Base-by-base conservation (phyloP, 2,329 filamentous ascomycete species). In the Cordyceps sp. region DNA sequence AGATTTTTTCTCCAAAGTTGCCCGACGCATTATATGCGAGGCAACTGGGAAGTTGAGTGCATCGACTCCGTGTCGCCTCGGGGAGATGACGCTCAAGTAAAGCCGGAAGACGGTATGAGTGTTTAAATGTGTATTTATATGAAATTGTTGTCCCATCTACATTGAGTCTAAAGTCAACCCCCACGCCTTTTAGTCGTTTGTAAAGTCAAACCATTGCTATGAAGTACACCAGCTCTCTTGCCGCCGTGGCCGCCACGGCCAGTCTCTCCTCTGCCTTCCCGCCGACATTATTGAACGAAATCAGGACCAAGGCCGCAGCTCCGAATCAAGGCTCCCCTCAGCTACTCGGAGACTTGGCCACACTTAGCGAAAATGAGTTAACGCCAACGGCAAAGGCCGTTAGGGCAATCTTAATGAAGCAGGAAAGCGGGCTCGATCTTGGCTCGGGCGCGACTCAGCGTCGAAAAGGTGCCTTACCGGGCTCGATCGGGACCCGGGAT, bases 291-390 rank as follows among this genome's bases (percentile, higher is more conserved):
- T 4, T 22, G 29, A n/a, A 23, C 19, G 29, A 30, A 15, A 23
- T 23, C 14, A 30, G n/a, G 20, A 10, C 14, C 13, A 21, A 9
- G 14, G 18, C 18, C 6, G 14, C 25, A 14, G 12, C 26, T 6
- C 14, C 12, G 16, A 10, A 30, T 4, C 17, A 13, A 6, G 12
- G 14, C 8, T 20, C 15, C 12, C 13, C 27, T 10, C 10, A 21
- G 4, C 36, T 53, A 6, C 43, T 61, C 9, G 55, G 55, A 6
- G 58, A 62, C 36, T 48, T 61, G 5, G 33, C 39, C 6, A 41
- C 29, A 1, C 41, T 54, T 2, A 28, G 32, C 1, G 45, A 46
- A 24, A 36, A 36, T 7, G 33, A 48, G n/a, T 45, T 55, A 9
- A 50, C 49, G 1, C 30, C 40, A 5, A 46, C 49, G 3, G 54